Evolutionary conservation across 2,329 filamentous ascomycete species (phyloP), one percentile per base, ranked within the genome.

Genomic region (Fusarium sororula): DNA sequence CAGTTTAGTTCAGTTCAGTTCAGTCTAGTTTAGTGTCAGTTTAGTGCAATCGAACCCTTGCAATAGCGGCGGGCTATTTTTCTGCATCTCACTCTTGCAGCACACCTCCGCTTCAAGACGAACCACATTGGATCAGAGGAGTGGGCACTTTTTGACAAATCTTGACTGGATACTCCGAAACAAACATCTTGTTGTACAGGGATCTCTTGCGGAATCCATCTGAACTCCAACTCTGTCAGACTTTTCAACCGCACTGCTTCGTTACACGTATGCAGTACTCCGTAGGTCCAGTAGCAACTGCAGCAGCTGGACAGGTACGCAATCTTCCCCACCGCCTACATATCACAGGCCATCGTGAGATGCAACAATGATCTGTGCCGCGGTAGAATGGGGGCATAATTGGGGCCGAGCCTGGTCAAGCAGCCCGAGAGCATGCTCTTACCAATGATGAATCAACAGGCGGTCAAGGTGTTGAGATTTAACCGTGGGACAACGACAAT

Each of bases 311-410:
- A 57, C 38, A 61, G 37, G 56, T 50, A 64, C 35, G 38, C 65
- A 62, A 56, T 59, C 45, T 66, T 66, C 73, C 61, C 75, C 75
- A 77, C 75, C 63, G 38, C 63, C 47, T 51, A 66, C 68, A 67
- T 77, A 74, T 75, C 68, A 76, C 63, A 75, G 68, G 68, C 66
- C 66, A 60, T 74, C 58, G 64, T 76, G 68, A 74, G 68, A 54
- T 68, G 73, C 75, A 64, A 76, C 62, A 66, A 68, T 75, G 68
- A 77, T 75, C 70, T 77, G 75, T 77, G 76, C 73, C 70, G 66
- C 63, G 63, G 69, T 61, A 56, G 47, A 63, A 71, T 62, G 75
- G 68, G 68, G 51, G 70, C 59, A 67, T 53, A 73, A 51, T 67
- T 47, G 65, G 60, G 57, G 66, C 71, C 70, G 68, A 66, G 63